Conservation (phyloP, 352 stramenopile species). For the Phytopythium boreale region DNA sequence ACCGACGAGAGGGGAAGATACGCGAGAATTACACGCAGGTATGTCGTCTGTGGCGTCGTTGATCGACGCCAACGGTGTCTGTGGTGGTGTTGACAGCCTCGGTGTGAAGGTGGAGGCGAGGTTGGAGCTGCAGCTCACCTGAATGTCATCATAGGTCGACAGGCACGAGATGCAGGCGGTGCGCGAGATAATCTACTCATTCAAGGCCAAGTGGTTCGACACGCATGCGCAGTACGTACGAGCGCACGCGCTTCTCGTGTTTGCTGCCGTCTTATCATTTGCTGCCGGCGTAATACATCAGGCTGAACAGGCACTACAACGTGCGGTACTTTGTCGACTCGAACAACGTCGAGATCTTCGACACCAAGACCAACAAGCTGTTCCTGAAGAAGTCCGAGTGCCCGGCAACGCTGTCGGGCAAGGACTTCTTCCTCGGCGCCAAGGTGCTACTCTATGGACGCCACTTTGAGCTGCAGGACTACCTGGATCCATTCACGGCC, state of each 20-base stretch:
- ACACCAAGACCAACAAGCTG: conserved; percentile 82
- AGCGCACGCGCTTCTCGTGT: no score
- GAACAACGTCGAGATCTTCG: conserved; percentile 87
- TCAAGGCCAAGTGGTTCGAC: conserved; percentile 82
- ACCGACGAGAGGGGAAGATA: background rate
- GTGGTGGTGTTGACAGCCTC: background rate
- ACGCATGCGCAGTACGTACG: conserved; percentile 55
- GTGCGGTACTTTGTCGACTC: conserved; percentile 79
- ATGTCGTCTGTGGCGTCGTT: background rate
- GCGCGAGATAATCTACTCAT: conserved; percentile 76
- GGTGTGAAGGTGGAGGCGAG: background rate
- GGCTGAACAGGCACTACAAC: conserved; percentile 74
- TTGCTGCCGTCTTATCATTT: background rate
- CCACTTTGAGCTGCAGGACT: conserved; percentile 83
- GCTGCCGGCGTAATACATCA: conserved; percentile 8
- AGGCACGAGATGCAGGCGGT: conserved; percentile 45
- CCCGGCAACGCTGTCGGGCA: conserved; percentile 46
- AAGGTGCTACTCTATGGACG: conserved; percentile 82
- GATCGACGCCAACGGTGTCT: background rate
- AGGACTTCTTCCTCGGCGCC: conserved; percentile 83
- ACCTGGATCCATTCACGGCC: conserved; percentile 76
- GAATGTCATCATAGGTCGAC: background rate
- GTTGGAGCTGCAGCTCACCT: background rate
- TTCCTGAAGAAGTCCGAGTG: conserved; percentile 92
- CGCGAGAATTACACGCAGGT: background rate